Evolutionary conservation across 2,329 filamentous ascomycete species (phyloP).

Genomic region (Aciculosporium take): DNA sequence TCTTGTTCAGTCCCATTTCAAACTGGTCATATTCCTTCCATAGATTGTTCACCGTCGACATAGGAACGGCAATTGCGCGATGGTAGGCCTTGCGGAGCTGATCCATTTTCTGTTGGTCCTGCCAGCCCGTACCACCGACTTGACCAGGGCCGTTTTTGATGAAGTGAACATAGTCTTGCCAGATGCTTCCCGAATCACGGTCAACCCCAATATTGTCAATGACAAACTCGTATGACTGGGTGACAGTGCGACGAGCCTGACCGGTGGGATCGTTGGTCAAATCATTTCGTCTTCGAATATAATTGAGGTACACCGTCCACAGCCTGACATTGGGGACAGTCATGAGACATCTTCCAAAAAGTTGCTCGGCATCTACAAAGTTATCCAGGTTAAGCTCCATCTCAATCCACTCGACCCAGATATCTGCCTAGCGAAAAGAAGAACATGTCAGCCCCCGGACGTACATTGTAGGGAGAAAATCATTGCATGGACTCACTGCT

Average conservation of each 20-base stretch:
- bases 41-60: slow-evolving; percentile 63
- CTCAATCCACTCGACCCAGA: slow-evolving; percentile 79
- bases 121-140: slow-evolving; percentile 77
- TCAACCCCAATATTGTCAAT: slow-evolving; percentile 82
- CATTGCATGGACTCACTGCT: slow-evolving; percentile 48
- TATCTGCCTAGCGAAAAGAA: slow-evolving; percentile 55
- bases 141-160: slow-evolving; percentile 76
- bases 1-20: slow-evolving; percentile 85
- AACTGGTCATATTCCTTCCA: slow-evolving; percentile 99
- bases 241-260: slow-evolving; percentile 63
- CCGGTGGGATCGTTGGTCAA: slow-evolving; percentile 63
- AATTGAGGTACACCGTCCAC: slow-evolving; percentile 90
- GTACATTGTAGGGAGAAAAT: background rate
- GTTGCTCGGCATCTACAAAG: slow-evolving; percentile 61
- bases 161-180: slow-evolving; percentile 92
- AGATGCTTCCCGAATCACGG: slow-evolving; percentile 76
- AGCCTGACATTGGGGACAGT: slow-evolving; percentile 70
- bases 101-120: slow-evolving; percentile 98
- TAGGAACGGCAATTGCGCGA: slow-evolving; percentile 75
- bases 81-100: slow-evolving; percentile 84
- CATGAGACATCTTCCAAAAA: slow-evolving; percentile 70
- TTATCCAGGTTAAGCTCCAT: slow-evolving; percentile 85
- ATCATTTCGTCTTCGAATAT: slow-evolving; percentile 83
- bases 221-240: slow-evolving; percentile 83
- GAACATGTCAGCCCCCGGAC: slow-evolving; percentile 6